Percentiles rank a stretch among this genome's conserved stretches.
phyloP scores from a whole-genome alignment of 768 basidiomycete genomes.

The Boletellus sp. region DNA sequence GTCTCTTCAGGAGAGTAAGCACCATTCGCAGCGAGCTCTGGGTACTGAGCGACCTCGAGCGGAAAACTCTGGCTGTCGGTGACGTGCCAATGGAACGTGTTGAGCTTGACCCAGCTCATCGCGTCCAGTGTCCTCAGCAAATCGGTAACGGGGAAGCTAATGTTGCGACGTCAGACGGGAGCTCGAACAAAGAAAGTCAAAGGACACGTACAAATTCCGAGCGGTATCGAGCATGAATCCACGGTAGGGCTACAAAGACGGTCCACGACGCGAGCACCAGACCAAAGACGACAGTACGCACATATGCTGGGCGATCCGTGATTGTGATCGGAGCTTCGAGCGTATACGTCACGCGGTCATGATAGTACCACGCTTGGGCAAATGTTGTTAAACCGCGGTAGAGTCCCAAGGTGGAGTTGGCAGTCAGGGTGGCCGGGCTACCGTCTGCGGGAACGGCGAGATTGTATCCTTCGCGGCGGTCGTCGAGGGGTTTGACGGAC shows the following conservation, averaged over 20 bases:
- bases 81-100: slow-evolving; percentile 82
- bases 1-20: slow-evolving; percentile 58
- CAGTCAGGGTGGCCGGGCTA: slow-evolving; percentile 34
- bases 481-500: slow-evolving; percentile 31
- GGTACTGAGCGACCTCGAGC: slow-evolving; percentile 55
- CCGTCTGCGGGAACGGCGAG: slow-evolving; percentile 39
- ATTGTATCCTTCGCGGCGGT: slow-evolving; percentile 43
- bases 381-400: slow-evolving; percentile 56
- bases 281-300: slow-evolving; percentile 6
- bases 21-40: slow-evolving; percentile 56
- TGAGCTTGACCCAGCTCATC: slow-evolving; percentile 56
- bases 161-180: background rate
- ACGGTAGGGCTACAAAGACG: slow-evolving; percentile 30
- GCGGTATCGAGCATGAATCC: slow-evolving; percentile 46
- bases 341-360: slow-evolving; percentile 33
- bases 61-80: slow-evolving; percentile 83
- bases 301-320: slow-evolving; percentile 47
- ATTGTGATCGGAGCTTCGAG: slow-evolving; percentile 40
- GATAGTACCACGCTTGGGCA: slow-evolving; percentile 48
- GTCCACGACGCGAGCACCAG: background rate
- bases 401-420: slow-evolving; percentile 48
- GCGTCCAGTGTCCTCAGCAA: slow-evolving; percentile 46
- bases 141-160: slow-evolving; percentile 37
- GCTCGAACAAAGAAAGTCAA: background rate
- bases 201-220: slow-evolving; percentile 36